Evolutionary conservation across 371 early-diverging fungal species (phyloP).

Genomic region (Mycotypha africana): DNA sequence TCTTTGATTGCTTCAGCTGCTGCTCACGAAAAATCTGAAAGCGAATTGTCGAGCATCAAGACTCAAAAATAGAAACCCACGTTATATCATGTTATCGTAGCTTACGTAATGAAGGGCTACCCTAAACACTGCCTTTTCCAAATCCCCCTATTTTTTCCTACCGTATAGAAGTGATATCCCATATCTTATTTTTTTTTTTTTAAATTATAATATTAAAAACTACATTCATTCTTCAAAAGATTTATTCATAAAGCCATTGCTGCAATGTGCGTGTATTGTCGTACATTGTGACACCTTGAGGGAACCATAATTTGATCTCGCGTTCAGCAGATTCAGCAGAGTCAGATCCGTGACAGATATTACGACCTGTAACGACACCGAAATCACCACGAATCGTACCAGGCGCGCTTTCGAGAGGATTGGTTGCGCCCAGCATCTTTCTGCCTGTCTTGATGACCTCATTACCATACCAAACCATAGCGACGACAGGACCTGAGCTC

Average conservation of each 20-base stretch:
- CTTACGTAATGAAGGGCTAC: too few relatives aligned
- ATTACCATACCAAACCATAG: conserved; percentile 96
- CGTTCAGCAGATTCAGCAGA: conserved; percentile 94
- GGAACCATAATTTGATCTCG: conserved; percentile 91
- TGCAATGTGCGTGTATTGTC: not conserved
- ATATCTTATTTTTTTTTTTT: too few relatives aligned
- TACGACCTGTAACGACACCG: conserved; percentile 89
- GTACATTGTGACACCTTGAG: not conserved
- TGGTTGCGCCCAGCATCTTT: conserved; percentile 93
- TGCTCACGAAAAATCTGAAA: conserved; percentile 12
- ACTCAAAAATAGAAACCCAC: conserved; percentile 15
- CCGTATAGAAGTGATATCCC: too few relatives aligned
- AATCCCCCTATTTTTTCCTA: too few relatives aligned
- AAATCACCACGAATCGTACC: conserved; percentile 99
- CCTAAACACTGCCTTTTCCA: too few relatives aligned
- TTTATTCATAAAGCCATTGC: not conserved
- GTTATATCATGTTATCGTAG: too few relatives aligned
- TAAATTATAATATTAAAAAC: too few relatives aligned
- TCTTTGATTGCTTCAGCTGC: conserved; percentile 21
- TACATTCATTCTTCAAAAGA: too few relatives aligned
- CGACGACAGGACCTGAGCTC: conserved; percentile 89
- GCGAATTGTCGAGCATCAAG: conserved; percentile 16
- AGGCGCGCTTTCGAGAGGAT: conserved; percentile 88
- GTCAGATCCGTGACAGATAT: conserved; percentile 99
- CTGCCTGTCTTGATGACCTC: conserved; percentile 96